Evolutionary conservation across 163 green algal genomes (phyloP).

Genomic region (Scenedesmus sp.): DNA sequence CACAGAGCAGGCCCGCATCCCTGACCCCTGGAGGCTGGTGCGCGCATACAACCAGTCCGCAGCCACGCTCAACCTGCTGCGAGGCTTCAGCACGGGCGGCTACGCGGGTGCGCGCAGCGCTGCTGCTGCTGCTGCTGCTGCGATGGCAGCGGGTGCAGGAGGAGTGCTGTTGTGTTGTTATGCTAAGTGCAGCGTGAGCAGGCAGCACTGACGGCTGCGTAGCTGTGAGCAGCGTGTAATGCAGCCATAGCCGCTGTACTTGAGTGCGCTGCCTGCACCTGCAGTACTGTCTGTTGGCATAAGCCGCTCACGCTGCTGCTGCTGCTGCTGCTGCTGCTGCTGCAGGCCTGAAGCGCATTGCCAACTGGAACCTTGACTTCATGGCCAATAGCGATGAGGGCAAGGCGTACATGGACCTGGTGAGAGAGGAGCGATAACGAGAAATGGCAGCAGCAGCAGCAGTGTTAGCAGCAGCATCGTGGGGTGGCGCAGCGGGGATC

Average conservation of each 20-base stretch:
- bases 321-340: slow-evolving; percentile 20
- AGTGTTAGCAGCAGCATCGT: no score
- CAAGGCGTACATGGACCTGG: slow-evolving; percentile 94
- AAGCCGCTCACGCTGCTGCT: background rate
- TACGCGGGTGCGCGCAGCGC: slow-evolving; percentile 81
- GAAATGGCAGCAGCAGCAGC: background rate
- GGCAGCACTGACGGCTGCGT: background rate
- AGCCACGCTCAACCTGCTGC: slow-evolving; percentile 98
- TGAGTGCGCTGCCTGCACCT: background rate
- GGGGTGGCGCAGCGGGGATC: slow-evolving; percentile 43
- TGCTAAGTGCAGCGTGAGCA: background rate
- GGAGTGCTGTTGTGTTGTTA: background rate
- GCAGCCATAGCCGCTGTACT: no score
- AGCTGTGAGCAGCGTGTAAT: no score
- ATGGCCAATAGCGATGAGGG: slow-evolving; percentile 92
- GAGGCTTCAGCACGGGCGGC: slow-evolving; percentile 95
- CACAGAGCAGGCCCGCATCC: slow-evolving; percentile 87
- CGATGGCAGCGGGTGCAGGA: background rate
- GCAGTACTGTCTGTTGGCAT: background rate
- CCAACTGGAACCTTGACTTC: slow-evolving; percentile 99
- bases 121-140: background rate
- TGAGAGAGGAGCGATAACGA: slow-evolving; percentile 45
- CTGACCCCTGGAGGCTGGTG: slow-evolving; percentile 92
- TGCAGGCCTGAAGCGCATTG: slow-evolving; percentile 87
- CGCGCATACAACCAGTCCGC: slow-evolving; percentile 97